These are phyloP conservation scores for Solanum aculeatissimum DNA, from an alignment of 305 asterid genomes.

Conservation along the genomic window DNA sequence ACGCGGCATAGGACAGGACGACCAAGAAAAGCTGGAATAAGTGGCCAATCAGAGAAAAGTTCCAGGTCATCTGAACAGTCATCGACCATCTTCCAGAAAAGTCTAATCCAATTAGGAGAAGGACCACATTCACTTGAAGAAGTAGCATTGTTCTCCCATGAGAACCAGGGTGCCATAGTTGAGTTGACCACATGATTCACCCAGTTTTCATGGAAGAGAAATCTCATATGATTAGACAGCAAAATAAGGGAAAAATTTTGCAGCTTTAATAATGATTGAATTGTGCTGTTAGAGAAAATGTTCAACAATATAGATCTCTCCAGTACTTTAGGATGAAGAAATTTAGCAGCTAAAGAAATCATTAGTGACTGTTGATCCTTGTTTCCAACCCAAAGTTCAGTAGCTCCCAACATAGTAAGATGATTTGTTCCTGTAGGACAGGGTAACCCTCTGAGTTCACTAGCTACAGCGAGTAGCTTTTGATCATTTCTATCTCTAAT, in stretches of 20 bases:
- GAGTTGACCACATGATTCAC: slow-evolving; percentile 54
- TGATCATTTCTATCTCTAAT: slow-evolving; percentile 31
- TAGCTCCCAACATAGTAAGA: slow-evolving; percentile 51
- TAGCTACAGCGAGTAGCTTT: slow-evolving; percentile 35
- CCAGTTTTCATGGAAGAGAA: slow-evolving; percentile 76
- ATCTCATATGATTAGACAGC: slow-evolving; percentile 68
- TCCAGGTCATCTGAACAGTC: slow-evolving; percentile 58
- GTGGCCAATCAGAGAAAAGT: slow-evolving; percentile 94
- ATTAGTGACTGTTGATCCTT: slow-evolving; percentile 63
- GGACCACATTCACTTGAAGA: slow-evolving; percentile 66
- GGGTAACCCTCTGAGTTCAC: slow-evolving; percentile 80
- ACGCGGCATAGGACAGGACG: slow-evolving; percentile 89
- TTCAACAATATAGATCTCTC: slow-evolving; percentile 58
- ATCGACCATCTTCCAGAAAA: slow-evolving; percentile 74
- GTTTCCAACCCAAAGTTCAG: slow-evolving; percentile 81
- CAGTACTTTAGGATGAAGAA: slow-evolving; percentile 73
- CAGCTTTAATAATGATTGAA: slow-evolving; percentile 58
- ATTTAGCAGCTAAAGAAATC: slow-evolving; percentile 60
- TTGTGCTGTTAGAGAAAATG: slow-evolving; percentile 47
- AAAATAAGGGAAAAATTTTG: slow-evolving; percentile 61
- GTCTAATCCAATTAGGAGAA: slow-evolving; percentile 79
- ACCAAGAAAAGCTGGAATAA: slow-evolving; percentile 95
- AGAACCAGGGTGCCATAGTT: slow-evolving; percentile 83
- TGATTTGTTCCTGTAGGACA: slow-evolving; percentile 75
- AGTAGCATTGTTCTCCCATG: slow-evolving; percentile 69